Conservation (phyloP, 2,329 filamentous ascomycete species). For the Penicillium sp. region DNA sequence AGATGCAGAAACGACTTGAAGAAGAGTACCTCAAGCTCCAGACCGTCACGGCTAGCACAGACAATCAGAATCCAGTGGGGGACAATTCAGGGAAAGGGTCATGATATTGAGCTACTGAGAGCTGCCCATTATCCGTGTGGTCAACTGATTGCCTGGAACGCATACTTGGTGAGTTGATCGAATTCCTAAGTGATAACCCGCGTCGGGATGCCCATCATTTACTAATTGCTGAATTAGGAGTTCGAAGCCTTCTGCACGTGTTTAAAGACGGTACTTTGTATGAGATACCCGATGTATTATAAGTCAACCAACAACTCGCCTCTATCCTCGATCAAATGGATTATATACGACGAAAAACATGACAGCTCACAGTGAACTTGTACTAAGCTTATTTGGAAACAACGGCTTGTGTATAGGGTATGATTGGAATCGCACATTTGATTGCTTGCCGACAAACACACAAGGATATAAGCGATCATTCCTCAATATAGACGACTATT, state of each 20-base stretch:
- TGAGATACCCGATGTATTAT: not conserved
- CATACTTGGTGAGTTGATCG: conserved; percentile 16
- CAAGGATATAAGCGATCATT: not conserved
- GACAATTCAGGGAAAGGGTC: conserved; percentile 8
- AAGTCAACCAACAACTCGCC: not conserved
- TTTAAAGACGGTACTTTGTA: not conserved
- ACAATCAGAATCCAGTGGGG: conserved; percentile 17
- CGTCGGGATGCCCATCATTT: not conserved
- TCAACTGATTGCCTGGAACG: not conserved
- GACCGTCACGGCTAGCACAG: conserved; percentile 56
- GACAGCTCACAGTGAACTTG: not conserved
- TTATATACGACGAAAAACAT: not conserved
- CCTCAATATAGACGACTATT: not conserved
- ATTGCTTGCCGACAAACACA: not conserved
- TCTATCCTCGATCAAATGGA: not conserved
- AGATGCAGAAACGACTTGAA: conserved; percentile 80
- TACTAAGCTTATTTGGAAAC: not conserved
- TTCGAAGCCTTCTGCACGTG: not conserved
- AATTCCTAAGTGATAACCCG: not conserved
- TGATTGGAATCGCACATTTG: not conserved
- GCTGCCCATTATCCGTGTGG: not conserved
- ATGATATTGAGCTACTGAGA: conserved; percentile 14
- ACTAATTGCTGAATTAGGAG: not conserved
- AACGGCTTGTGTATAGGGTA: not conserved
- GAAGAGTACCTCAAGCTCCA: conserved; percentile 87